Conservation (phyloP, 164 flowering plant species). For the Tetrastigma voinierianum region DNA sequence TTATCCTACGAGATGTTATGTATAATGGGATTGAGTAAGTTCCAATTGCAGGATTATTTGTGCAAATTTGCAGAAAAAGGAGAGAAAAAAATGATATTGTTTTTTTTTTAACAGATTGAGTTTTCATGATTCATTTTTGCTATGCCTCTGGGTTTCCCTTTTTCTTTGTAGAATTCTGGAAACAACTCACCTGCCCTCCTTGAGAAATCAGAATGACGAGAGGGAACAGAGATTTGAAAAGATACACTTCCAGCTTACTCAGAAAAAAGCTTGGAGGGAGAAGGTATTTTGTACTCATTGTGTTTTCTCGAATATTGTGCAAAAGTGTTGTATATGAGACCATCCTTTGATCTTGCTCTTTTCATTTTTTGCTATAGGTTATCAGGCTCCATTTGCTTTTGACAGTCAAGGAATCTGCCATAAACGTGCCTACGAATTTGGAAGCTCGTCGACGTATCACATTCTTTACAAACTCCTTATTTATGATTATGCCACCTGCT, state of each 20-base stretch:
- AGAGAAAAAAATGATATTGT: neutral
- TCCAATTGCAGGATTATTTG: neutral
- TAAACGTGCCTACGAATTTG: constrained; percentile 90
- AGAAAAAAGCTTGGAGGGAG: constrained; percentile 63
- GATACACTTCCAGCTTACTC: constrained; percentile 42
- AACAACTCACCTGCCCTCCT: constrained; percentile 24
- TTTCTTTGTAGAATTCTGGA: constrained; percentile 48
- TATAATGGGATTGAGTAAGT: constrained; percentile 65
- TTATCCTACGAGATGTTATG: constrained; percentile 85
- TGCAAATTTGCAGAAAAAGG: neutral
- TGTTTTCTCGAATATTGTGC: neutral
- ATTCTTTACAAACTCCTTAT: constrained; percentile 92
- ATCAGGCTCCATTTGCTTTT: constrained; percentile 82
- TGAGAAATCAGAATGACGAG: constrained; percentile 24
- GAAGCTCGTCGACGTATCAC: constrained; percentile 98
- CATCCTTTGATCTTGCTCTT: neutral
- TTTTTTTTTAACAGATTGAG: neutral
- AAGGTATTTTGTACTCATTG: constrained; percentile 48
- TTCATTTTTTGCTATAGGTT: constrained; percentile 43
- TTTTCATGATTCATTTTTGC: neutral
- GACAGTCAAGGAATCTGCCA: constrained; percentile 96
- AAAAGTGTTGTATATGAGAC: neutral
- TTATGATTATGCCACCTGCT: constrained; percentile 94
- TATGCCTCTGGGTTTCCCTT: neutral
- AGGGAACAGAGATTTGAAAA: constrained; percentile 71